Percentiles rank a stretch among this genome's conserved stretches.
Evolutionary conservation across 2,329 filamentous ascomycete species (phyloP).

Genomic region (Neofusicoccum parvum): DNA sequence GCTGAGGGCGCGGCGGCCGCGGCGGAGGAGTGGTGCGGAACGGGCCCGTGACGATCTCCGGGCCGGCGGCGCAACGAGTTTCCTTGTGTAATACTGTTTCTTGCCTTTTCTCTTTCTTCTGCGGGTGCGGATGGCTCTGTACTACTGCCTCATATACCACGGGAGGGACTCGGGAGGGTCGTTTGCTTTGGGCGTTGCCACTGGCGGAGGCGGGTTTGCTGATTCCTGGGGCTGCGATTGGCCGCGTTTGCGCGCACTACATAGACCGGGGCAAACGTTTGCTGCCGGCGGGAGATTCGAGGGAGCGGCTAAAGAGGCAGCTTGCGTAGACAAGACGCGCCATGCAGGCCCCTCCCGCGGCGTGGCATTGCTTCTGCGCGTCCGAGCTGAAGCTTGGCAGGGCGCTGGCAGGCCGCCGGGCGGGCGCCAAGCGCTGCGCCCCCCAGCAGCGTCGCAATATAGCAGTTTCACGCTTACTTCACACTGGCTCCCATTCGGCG

Average conservation of each 20-base stretch:
- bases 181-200: conserved; percentile 9
- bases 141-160: conserved; percentile 17
- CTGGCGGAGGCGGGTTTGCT: not conserved
- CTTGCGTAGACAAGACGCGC: conserved; percentile 17
- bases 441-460: conserved; percentile 11
- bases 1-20: not conserved
- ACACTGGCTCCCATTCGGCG: not conserved
- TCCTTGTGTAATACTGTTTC: not conserved
- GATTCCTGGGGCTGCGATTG: not conserved
- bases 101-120: not conserved
- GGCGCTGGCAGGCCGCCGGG: not conserved
- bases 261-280: not conserved
- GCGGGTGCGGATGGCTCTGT: not conserved
- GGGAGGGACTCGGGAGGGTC: not conserved
- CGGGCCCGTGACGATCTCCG: not conserved
- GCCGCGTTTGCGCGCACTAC: not conserved
- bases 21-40: not conserved
- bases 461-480: conserved; percentile 13
- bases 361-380: conserved; percentile 11
- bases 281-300: not conserved
- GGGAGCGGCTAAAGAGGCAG: not conserved
- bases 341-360: conserved; percentile 5
- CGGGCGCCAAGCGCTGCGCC: conserved; percentile 1
- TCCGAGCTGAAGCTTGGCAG: not conserved
- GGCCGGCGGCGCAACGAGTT: conserved; percentile 4